Percentiles rank a stretch among this genome's conserved stretches.
Conservation (phyloP, 345 rosid genomes). For the Iberis pinnata region DNA sequence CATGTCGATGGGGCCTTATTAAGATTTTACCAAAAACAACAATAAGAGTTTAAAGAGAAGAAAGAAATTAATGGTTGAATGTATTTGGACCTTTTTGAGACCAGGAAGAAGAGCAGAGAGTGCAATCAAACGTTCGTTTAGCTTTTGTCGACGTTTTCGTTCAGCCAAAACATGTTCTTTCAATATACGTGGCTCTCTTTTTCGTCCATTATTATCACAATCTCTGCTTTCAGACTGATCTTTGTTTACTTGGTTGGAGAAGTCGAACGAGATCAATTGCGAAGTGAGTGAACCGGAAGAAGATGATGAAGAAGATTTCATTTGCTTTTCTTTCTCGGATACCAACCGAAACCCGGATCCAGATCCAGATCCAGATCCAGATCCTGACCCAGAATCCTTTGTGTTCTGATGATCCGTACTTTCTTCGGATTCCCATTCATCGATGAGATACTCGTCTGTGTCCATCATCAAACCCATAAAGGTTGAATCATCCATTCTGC, state of each 20-base stretch:
- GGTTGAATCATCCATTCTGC: slow-evolving; percentile 28
- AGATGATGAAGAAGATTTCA: slow-evolving; percentile 8
- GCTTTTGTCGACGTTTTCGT: slow-evolving; percentile 74
- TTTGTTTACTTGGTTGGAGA: slow-evolving; percentile 1
- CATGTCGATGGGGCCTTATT: too few species aligned
- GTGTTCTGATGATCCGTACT: neutral
- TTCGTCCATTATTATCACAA: slow-evolving; percentile 19
- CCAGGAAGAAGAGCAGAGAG: slow-evolving; percentile 78
- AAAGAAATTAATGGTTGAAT: too few species aligned
- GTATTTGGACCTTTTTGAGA: slow-evolving; percentile 61
- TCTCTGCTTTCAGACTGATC: slow-evolving; percentile 13
- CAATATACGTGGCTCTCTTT: slow-evolving; percentile 24
- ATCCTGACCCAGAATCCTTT: neutral
- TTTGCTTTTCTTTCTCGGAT: slow-evolving; percentile 5
- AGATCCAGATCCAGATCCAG: slow-evolving; percentile 6
- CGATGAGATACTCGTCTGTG: slow-evolving; percentile 25
- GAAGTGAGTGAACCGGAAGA: slow-evolving; percentile 8
- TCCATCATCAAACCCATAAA: slow-evolving; percentile 27
- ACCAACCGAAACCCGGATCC: slow-evolving; percentile 4
- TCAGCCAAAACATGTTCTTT: slow-evolving; percentile 85
- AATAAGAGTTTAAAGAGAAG: too few species aligned
- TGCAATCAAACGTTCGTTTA: slow-evolving; percentile 64
- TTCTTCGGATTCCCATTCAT: slow-evolving; percentile 25
- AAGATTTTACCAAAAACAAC: too few species aligned
- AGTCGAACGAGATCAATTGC: slow-evolving; percentile 27